Evolutionary conservation across 2,329 filamentous ascomycete genomes (phyloP).

Genomic region (Fusarium nygamai): DNA sequence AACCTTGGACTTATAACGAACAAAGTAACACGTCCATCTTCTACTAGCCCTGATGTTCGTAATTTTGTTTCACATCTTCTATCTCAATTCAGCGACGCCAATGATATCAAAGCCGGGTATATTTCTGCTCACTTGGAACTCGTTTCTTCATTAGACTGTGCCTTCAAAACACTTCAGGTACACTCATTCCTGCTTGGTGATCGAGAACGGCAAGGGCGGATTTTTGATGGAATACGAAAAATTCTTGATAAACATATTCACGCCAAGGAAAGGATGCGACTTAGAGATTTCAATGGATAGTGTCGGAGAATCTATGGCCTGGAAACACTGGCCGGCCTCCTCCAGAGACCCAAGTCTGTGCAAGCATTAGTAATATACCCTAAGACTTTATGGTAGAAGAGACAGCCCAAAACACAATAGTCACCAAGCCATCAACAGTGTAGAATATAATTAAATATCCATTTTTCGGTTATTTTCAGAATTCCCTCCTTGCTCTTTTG

Average conservation of each 20-base stretch:
- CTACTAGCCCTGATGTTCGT: accelerated
- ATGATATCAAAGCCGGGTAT: accelerated
- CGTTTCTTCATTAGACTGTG: accelerated
- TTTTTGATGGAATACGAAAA: too few species aligned
- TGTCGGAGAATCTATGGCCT: neutral
- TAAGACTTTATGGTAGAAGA: neutral
- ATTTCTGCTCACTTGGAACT: neutral
- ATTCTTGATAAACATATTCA: too few species aligned
- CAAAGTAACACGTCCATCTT: neutral
- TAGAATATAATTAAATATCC: neutral
- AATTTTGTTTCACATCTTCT: accelerated
- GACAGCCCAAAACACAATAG: accelerated
- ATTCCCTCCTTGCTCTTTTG: neutral
- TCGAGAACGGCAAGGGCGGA: too few species aligned
- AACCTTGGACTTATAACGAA: neutral
- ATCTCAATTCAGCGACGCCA: accelerated
- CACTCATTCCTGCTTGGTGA: neutral
- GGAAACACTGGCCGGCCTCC: too few species aligned
- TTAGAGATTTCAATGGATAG: neutral
- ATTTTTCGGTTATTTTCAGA: neutral
- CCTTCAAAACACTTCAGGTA: accelerated
- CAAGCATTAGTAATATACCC: too few species aligned
- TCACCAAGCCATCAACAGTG: neutral
- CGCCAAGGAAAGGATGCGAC: neutral
- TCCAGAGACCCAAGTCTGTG: too few species aligned